Evolutionary conservation across 1,284 basidiomycete species (phyloP).

Genomic region (Leccinum holopus): DNA sequence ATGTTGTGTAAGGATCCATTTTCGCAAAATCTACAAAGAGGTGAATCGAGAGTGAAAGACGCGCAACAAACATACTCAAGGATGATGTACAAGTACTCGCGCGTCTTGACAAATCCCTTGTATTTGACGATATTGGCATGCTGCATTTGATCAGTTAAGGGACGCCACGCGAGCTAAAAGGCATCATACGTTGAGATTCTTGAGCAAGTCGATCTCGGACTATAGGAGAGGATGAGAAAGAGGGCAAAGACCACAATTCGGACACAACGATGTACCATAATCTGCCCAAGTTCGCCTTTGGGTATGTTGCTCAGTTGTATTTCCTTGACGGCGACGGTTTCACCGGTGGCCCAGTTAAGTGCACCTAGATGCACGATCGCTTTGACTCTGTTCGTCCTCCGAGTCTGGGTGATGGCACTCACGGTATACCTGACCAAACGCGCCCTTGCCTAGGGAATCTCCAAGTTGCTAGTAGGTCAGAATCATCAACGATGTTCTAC

Average conservation of each 20-base stretch:
- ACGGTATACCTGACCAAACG: slow-evolving; percentile 94
- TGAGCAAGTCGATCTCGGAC: slow-evolving; percentile 97
- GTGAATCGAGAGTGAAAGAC: slow-evolving; percentile 7
- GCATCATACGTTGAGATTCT: slow-evolving; percentile 83
- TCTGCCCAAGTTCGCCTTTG: slow-evolving; percentile 89
- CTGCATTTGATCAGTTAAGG: slow-evolving; percentile 37
- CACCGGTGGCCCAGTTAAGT: slow-evolving; percentile 94
- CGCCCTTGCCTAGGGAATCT: slow-evolving; percentile 91
- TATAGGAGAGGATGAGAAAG: slow-evolving; percentile 34
- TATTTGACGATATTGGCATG: slow-evolving; percentile 98
- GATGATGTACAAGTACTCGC: slow-evolving; percentile 94
- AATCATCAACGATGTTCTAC: slow-evolving; percentile 11
- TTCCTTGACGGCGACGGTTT: slow-evolving; percentile 95
- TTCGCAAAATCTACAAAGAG: slow-evolving; percentile 79
- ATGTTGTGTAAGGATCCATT: slow-evolving; percentile 96
- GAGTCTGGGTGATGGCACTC: slow-evolving; percentile 35
- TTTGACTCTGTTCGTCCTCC: background rate
- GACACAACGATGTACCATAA: slow-evolving; percentile 71
- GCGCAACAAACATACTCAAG: slow-evolving; percentile 61
- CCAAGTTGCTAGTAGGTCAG: slow-evolving; percentile 76
- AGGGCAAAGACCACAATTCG: slow-evolving; percentile 5
- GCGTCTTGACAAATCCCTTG: slow-evolving; percentile 95
- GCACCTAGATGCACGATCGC: slow-evolving; percentile 55
- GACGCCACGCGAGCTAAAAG: background rate
- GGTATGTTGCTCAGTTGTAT: slow-evolving; percentile 93